These are phyloP conservation scores for Endocladia muricata DNA, from an alignment of 31 red algal genomes.

Conservation along the genomic window DNA sequence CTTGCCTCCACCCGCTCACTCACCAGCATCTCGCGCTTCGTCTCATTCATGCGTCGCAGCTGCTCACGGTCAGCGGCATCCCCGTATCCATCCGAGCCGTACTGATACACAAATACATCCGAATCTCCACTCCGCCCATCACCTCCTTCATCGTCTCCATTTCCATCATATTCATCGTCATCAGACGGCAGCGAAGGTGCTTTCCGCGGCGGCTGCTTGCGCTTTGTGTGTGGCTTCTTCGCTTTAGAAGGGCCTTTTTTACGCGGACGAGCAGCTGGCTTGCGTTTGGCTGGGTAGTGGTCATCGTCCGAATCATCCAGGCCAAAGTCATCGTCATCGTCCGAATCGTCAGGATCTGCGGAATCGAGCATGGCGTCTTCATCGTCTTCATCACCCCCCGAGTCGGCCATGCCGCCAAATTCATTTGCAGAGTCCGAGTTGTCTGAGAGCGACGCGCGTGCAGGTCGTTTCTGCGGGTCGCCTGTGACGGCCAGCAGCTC, in stretches of 20 bases:
- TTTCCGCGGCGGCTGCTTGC: neutral
- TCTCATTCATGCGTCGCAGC: slow-evolving; percentile 53
- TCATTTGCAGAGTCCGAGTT: neutral
- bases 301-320: slow-evolving; percentile 42
- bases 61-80: slow-evolving; percentile 49
- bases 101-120: slow-evolving; percentile 47
- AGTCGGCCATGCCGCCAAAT: neutral
- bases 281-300: slow-evolving; percentile 18
- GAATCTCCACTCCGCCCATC: no score
- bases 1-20: slow-evolving; percentile 45
- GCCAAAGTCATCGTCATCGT: slow-evolving; percentile 7
- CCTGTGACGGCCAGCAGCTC: slow-evolving; percentile 46
- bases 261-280: neutral
- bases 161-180: slow-evolving; percentile 26
- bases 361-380: slow-evolving; percentile 2
- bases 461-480: neutral
- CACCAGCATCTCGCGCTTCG: slow-evolving; percentile 53
- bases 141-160: no score
- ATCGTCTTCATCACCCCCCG: neutral
- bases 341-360: slow-evolving; percentile 43
- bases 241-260: slow-evolving; percentile 14
- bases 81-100: slow-evolving; percentile 65
- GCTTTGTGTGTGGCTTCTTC: neutral
- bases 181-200: slow-evolving; percentile 2
- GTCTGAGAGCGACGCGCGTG: no score